Evolutionary conservation across 306 rosid genomes (phyloP).

Genomic region (Citrullus mucosospermus): DNA sequence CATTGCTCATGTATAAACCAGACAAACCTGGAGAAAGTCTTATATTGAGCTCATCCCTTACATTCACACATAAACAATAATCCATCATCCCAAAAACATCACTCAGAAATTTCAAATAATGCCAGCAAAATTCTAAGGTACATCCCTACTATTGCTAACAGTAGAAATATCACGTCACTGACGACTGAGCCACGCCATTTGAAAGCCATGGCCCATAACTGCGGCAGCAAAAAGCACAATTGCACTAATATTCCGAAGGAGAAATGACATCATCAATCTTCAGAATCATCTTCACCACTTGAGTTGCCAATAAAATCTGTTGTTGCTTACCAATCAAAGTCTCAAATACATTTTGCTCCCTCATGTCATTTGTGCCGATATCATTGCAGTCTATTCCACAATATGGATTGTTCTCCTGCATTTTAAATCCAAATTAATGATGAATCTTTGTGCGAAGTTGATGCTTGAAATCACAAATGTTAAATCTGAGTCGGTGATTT

Average conservation of each 20-base stretch:
- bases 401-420: conserved; percentile 67
- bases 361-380: conserved; percentile 84
- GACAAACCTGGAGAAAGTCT: neutral
- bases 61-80: conserved; percentile 3
- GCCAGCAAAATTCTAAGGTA: neutral
- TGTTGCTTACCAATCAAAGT: conserved; percentile 94
- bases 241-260: conserved; percentile 44
- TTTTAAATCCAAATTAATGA: conserved; percentile 1
- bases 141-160: neutral
- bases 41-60: neutral
- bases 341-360: conserved; percentile 82
- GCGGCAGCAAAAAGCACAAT: neutral
- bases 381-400: conserved; percentile 91
- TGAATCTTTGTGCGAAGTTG: neutral
- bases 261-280: conserved; percentile 93
- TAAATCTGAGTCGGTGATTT: neutral
- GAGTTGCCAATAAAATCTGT: conserved; percentile 84
- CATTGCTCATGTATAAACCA: neutral
- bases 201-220: neutral
- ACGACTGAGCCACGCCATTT: neutral
- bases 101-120: neutral
- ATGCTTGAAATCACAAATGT: neutral
- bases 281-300: conserved; percentile 94
- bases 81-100: neutral
- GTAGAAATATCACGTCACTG: neutral